Conservation (phyloP, 257 asterid species). For the Solanum chmielewskii region DNA sequence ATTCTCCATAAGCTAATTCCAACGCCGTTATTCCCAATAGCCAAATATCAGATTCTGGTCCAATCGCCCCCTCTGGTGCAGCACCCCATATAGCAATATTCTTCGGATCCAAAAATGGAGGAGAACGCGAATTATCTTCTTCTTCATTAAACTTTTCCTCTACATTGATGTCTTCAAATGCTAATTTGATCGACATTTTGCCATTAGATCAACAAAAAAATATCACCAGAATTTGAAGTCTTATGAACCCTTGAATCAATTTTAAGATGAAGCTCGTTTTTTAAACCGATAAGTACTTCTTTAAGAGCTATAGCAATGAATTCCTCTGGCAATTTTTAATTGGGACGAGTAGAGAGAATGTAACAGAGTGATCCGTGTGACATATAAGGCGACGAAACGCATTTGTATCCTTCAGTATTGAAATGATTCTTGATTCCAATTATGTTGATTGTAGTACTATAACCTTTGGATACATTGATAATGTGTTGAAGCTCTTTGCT, state of each 20-base stretch:
- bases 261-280: not conserved
- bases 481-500: not conserved
- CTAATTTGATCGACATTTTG: constrained; percentile 2
- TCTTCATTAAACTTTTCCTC: not conserved
- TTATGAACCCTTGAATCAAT: not conserved
- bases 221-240: not conserved
- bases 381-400: not conserved
- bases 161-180: not conserved
- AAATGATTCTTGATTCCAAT: not conserved
- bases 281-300: not conserved
- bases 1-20: constrained; percentile 12
- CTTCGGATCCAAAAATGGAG: not conserved
- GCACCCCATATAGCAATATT: not conserved
- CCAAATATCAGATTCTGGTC: constrained; percentile 11
- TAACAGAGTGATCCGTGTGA: not conserved
- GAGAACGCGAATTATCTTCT: not conserved
- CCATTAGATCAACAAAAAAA: not conserved
- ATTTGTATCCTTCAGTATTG: not conserved
- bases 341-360: not conserved
- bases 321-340: not conserved
- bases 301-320: not conserved
- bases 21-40: constrained; percentile 6
- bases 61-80: constrained; percentile 4
- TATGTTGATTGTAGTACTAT: not conserved
- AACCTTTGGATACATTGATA: not conserved